Percentiles rank a stretch among this genome's conserved stretches.
These are phyloP conservation scores for Pseudohyphozyma bogoriensis DNA, from an alignment of 768 basidiomycete genomes.

Conservation along the genomic window DNA sequence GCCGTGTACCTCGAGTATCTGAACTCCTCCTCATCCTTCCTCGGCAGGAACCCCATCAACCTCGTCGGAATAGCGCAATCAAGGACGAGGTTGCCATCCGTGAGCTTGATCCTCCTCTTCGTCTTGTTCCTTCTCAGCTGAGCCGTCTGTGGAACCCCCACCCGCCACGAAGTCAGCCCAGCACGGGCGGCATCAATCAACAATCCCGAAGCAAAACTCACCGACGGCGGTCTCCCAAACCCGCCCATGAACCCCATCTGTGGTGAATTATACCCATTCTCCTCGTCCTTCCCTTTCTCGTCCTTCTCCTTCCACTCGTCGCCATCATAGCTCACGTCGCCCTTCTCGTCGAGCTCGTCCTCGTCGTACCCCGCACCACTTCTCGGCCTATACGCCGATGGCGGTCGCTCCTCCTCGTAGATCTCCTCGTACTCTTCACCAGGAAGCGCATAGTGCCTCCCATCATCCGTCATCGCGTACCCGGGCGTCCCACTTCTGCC, in stretches of 20 bases:
- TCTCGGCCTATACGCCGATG: conserved; percentile 11
- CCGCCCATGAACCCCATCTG: conserved; percentile 15
- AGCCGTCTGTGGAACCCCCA: conserved; percentile 5
- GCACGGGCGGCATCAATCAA: not conserved
- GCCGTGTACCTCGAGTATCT: conserved; percentile 55
- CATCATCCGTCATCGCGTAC: not conserved
- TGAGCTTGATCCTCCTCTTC: conserved; percentile 53
- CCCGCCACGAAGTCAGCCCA: not conserved
- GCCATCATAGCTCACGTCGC: conserved; percentile 16
- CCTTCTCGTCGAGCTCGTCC: conserved; percentile 15
- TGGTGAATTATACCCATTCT: not conserved
- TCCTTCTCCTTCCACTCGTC: not conserved
- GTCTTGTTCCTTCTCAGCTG: conserved; percentile 17
- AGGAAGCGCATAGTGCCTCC: not conserved
- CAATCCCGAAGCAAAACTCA: not conserved
- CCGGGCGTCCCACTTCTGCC: not conserved
- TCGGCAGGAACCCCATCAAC: conserved; percentile 59
- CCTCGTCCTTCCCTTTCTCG: not conserved
- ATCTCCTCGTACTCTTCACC: conserved; percentile 7
- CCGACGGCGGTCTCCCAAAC: conserved; percentile 19
- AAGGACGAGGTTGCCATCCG: conserved; percentile 78
- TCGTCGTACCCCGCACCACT: conserved; percentile 17
- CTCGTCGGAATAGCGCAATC: conserved; percentile 75
- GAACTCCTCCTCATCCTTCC: conserved; percentile 58
- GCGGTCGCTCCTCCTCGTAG: conserved; percentile 24